Base-by-base conservation (phyloP, 306 rosid species). In the Rosa multiflora region DNA sequence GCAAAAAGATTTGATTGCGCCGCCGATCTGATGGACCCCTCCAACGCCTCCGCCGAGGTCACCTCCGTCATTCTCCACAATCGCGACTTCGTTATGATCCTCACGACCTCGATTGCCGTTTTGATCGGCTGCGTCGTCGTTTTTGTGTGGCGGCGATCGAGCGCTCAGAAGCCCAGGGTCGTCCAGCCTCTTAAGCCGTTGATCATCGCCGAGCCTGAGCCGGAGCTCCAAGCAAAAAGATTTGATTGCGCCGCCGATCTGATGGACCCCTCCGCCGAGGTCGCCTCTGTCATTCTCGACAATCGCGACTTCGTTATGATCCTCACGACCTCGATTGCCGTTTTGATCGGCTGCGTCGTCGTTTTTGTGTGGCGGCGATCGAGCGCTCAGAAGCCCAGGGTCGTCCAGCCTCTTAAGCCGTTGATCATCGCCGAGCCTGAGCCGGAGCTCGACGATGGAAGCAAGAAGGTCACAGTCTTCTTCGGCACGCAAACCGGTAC, bases 401-500 rank as follows among this genome's bases (percentile, higher is more conserved):
- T 78, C 6, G 8, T 87, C 6, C 93, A 83, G 86, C 81, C 53
- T 18, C 96, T 89, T 0, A 91, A 79, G 85, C 96, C 87, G 52
- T 0, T 88, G 49, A n/a, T 85, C 51, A 76, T 85, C 13, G 82
- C 77, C 70, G 80, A 68, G 32, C 80, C 83, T 0, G 96, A 91
- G 73, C 58, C 72, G 35, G 99, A 91, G 53, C 77, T 75, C 4
- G 99, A 93, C 17, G 97, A 91, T 42, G 99, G 99, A 13, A 88
- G 78, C 58, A 93, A 87, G 80, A 93, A 93, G 86, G 94, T 93
- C 71, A 89, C 94, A 32, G 74, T 96, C 88, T 93, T 96, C 89
- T 96, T 90, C 59, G 99, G 99, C 23, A 96, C 99, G 14, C 99
- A 96, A 79, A 96, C 99, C 71, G 99, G 99, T 2, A 93, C 98